phyloP scores from a whole-genome alignment of 768 basidiomycete species.

The Chiua virens region DNA sequence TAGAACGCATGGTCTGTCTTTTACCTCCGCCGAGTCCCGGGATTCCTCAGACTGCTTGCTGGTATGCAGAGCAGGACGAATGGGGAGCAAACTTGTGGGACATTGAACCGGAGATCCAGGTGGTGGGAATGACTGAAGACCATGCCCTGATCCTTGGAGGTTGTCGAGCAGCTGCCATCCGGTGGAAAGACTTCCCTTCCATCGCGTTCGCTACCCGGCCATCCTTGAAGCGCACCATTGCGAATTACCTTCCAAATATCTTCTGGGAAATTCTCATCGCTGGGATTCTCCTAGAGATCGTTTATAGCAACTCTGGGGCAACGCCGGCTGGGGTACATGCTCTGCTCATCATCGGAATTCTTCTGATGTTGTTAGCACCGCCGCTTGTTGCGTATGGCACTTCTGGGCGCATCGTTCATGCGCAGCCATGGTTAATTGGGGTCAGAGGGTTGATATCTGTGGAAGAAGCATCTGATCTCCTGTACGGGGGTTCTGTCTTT shows the following conservation, averaged over 20 bases:
- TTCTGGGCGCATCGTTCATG: conserved; percentile 15
- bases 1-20: conserved; percentile 24
- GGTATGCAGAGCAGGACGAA: conserved; percentile 23
- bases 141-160: conserved; percentile 22
- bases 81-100: conserved; percentile 21
- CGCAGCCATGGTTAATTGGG: conserved; percentile 24
- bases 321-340: not conserved
- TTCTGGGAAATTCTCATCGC: conserved; percentile 1
- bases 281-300: not conserved
- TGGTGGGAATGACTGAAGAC: conserved; percentile 18
- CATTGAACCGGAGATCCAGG: conserved; percentile 15
- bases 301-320: no score
- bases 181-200: conserved; percentile 24
- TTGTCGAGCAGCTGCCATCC: conserved; percentile 21
- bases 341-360: not conserved
- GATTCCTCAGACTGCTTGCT: not conserved
- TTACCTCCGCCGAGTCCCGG: conserved; percentile 1
- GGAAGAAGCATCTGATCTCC: conserved; percentile 13
- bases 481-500: conserved; percentile 13
- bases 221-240: conserved; percentile 15
- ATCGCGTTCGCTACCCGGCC: conserved; percentile 13
- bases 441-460: conserved; percentile 27
- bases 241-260: not conserved
- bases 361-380: conserved; percentile 17
- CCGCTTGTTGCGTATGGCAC: conserved; percentile 10